Percentiles rank a stretch among this genome's conserved stretches.
These are phyloP conservation scores for Pseudogymnoascus sp. DNA, from an alignment of 2,329 filamentous ascomycete genomes.

Conservation along the genomic window DNA sequence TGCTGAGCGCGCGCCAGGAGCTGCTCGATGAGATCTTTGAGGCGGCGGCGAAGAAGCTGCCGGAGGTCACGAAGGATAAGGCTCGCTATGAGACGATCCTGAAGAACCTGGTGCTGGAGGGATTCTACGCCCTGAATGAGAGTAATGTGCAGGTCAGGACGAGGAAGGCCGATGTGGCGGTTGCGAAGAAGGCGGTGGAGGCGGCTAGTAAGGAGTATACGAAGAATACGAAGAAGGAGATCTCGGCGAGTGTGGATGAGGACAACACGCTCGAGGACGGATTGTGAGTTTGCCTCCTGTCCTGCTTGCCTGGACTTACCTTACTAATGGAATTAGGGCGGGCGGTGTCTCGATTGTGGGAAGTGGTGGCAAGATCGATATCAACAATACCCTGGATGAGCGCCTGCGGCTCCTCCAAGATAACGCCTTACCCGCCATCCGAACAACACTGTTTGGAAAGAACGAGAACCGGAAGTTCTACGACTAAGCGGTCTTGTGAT, in stretches of 20 bases:
- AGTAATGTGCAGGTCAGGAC: constrained; percentile 65
- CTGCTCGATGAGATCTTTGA: constrained; percentile 88
- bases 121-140: constrained; percentile 82
- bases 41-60: constrained; percentile 65
- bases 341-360: constrained; percentile 79
- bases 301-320: not conserved
- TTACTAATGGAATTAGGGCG: constrained; percentile 47
- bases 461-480: constrained; percentile 95
- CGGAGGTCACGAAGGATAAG: constrained; percentile 59
- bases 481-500: constrained; percentile 51
- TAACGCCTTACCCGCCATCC: constrained; percentile 75
- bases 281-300: constrained; percentile 54
- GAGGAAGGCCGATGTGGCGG: constrained; percentile 69
- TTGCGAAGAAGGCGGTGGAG: constrained; percentile 70
- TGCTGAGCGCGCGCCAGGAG: constrained; percentile 81
- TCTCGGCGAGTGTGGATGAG: constrained; percentile 68
- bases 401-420: constrained; percentile 78
- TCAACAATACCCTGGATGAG: constrained; percentile 97
- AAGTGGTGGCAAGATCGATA: constrained; percentile 86
- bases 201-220: constrained; percentile 78
- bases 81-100: constrained; percentile 68
- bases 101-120: constrained; percentile 79
- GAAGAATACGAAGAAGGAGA: constrained; percentile 63
- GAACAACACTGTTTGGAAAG: constrained; percentile 82
- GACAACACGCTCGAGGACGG: constrained; percentile 70